These are phyloP conservation scores for Hypoxylon sp. DNA, from an alignment of 2,329 filamentous ascomycete genomes.

Conservation along the genomic window DNA sequence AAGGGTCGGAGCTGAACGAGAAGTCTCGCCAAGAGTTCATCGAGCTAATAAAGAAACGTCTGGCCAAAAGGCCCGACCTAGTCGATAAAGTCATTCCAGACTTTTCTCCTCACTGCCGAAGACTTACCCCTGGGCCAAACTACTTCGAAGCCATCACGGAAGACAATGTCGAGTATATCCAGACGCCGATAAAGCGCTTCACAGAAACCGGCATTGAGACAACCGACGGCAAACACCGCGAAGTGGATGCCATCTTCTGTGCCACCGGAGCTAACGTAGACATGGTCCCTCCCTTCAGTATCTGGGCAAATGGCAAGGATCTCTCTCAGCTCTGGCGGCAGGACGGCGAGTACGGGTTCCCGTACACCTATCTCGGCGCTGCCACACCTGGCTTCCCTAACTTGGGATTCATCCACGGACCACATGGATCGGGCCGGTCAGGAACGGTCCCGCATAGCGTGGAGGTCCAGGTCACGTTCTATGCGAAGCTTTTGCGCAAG, in stretches of 20 bases:
- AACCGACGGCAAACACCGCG: conserved; percentile 67
- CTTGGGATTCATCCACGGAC: conserved; percentile 74
- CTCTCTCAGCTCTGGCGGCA: conserved; percentile 70
- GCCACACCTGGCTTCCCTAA: conserved; percentile 78
- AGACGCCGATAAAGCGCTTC: conserved; percentile 69
- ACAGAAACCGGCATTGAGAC: conserved; percentile 73
- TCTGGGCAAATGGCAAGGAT: conserved; percentile 68
- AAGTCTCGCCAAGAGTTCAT: conserved; percentile 64
- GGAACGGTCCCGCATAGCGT: conserved; percentile 77
- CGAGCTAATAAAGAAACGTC: conserved; percentile 67
- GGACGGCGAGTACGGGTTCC: conserved; percentile 70
- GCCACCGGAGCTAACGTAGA: conserved; percentile 76
- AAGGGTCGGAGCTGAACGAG: conserved; percentile 65
- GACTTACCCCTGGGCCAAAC: conserved; percentile 75
- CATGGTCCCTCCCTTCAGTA: conserved; percentile 71
- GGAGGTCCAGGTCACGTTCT: conserved; percentile 76
- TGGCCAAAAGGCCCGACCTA: conserved; percentile 69
- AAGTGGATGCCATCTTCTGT: conserved; percentile 76
- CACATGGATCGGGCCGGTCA: conserved; percentile 70
- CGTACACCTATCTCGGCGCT: conserved; percentile 76
- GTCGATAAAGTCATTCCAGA: conserved; percentile 70
- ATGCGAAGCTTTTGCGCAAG: conserved; percentile 78
- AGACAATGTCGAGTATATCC: conserved; percentile 74
- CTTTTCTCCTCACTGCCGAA: conserved; percentile 75
- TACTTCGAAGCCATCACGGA: conserved; percentile 76